Evolutionary conservation across 768 basidiomycete genomes (phyloP), one percentile per base, ranked within the genome.

Genomic region (Pleurotus tuoliensis): DNA sequence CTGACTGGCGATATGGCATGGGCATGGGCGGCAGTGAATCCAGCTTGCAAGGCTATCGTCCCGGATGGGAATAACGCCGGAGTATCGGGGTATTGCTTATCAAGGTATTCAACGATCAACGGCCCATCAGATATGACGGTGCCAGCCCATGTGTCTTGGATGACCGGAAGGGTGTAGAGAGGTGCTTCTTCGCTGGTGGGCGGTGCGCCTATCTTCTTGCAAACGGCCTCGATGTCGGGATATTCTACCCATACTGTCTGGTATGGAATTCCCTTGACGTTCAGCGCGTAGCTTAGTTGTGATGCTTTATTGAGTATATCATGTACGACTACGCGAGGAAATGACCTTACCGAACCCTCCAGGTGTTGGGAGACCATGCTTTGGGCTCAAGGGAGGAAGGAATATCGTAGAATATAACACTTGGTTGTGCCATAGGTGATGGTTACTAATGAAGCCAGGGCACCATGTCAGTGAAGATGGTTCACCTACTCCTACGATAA

Each of bases 321-420:
- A 12, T 44, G n/a, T 44, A 44, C 20, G 13, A n/a, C 9, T 13
- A 22, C 11, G 41, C 8, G 13, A 44, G 11, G 5, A 44, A 44
- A 4, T 16, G n/a, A 5, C 15, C 41, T 44, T 22, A 44, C 41
- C 41, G 41, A 16, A 44, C 20, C 15, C 41, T 43, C 41, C 41
- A 44, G n/a, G 41, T 44, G n/a, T n/a, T 43, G 15, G 2, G 41
- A 5, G 41, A 44, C 72, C 75, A 80, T 5, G 71, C 67, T 4
- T 63, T 66, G 47, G 5, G 53, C 1, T 62, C 54, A 6, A 68
- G 50, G 41, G 61, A 67, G 38, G 71, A 69, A n/a, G 75, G 73
- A 37, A 82, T 73, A 55, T 81, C 81, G 65, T 79, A 82, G 45
- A 79, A 64, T 20, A 63, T 66, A 56, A 76, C 73, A 58, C 67